phyloP scores from a whole-genome alignment of 352 stramenopile species.

The Stramenopiles sp. region DNA sequence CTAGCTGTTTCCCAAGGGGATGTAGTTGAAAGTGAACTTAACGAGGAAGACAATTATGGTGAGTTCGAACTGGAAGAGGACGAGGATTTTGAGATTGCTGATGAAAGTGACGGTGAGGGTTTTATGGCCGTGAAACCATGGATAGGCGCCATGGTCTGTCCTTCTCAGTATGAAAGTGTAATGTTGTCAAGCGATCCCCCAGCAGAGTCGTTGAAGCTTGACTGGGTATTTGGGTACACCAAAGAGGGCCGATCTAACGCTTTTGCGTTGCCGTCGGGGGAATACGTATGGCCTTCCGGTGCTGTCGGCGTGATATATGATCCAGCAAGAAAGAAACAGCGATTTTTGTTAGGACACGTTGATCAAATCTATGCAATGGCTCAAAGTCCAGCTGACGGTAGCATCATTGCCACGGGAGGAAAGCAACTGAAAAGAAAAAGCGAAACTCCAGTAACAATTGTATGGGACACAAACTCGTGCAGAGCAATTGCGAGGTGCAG shows the following conservation, averaged over 20 bases:
- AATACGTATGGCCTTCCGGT: constrained; percentile 14
- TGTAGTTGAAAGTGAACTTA: too few species aligned
- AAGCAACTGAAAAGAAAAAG: background rate
- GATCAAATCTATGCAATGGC: background rate
- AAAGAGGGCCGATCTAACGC: background rate
- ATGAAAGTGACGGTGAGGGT: background rate
- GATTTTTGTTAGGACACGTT: background rate
- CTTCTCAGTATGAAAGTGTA: constrained; percentile 9
- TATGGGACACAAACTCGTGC: background rate
- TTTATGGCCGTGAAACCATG: constrained; percentile 71
- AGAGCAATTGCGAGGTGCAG: background rate
- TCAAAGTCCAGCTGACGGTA: background rate
- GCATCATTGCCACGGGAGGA: background rate
- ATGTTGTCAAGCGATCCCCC: background rate
- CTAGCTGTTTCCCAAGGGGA: too few species aligned
- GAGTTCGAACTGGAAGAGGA: constrained; percentile 50
- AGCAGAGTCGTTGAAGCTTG: background rate
- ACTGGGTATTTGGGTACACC: background rate
- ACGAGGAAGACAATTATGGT: background rate
- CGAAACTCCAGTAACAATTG: background rate
- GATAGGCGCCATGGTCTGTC: constrained; percentile 48
- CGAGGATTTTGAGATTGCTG: constrained; percentile 24
- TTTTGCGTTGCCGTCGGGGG: background rate
- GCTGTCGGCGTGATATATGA: constrained; percentile 19
- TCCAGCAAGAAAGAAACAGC: background rate